Conservation (phyloP, 176 grass and related monocot species). For the Hyparrhenia diplandra region DNA sequence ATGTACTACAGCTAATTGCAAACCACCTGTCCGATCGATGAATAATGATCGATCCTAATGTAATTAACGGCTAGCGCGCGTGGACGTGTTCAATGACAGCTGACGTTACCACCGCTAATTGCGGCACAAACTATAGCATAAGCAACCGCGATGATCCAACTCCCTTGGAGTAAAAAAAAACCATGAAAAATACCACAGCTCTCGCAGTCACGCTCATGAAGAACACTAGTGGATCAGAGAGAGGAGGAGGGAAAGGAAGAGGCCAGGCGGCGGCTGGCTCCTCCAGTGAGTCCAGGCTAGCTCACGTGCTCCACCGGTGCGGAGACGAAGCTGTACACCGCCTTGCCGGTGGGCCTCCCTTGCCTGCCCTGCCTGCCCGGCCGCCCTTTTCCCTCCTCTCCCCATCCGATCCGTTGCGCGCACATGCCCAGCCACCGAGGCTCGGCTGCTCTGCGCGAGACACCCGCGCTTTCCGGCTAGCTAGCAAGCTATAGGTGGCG, state of each 20-base stretch:
- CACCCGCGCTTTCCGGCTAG: slow-evolving; percentile 23
- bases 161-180: not conserved
- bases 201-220: not conserved
- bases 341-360: not conserved
- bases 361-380: not conserved
- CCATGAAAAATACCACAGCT: not conserved
- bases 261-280: too few relatives aligned
- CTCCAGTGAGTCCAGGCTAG: not conserved
- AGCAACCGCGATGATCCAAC: not conserved
- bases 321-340: slow-evolving; percentile 23
- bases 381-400: not conserved
- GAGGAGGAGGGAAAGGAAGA: too few relatives aligned
- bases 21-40: too few relatives aligned
- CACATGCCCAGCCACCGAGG: slow-evolving; percentile 19
- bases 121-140: not conserved
- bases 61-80: not conserved
- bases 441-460: not conserved
- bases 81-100: not conserved
- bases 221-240: too few relatives aligned
- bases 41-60: too few relatives aligned
- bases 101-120: not conserved
- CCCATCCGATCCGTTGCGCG: not conserved
- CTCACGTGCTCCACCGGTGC: slow-evolving; percentile 41
- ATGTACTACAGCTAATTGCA: too few relatives aligned
- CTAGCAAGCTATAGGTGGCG: not conserved